Evolutionary conservation across 768 basidiomycete genomes (phyloP).

Genomic region (Tulasnella sp.): DNA sequence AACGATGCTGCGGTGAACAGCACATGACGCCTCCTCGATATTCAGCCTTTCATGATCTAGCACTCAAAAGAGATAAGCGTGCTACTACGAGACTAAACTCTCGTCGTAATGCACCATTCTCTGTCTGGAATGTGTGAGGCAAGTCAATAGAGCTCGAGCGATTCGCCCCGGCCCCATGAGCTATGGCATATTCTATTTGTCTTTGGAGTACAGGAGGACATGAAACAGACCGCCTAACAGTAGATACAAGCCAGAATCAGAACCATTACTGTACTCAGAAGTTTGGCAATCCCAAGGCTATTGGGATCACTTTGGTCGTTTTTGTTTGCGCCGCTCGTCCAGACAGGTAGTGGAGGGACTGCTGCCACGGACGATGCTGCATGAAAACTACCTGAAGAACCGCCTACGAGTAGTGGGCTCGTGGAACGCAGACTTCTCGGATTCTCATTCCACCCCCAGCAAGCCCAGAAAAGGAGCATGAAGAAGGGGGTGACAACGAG

Average conservation of each 20-base stretch:
- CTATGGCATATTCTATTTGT: not conserved
- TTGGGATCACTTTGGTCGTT: not conserved
- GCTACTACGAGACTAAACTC: no score
- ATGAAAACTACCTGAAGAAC: not conserved
- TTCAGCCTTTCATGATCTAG: no score
- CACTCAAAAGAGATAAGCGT: no score
- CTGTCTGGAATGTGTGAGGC: no score
- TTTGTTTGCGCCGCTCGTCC: not conserved
- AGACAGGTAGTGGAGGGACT: not conserved
- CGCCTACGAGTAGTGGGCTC: not conserved
- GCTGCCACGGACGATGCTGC: not conserved
- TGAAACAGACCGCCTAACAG: not conserved
- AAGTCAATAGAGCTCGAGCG: no score
- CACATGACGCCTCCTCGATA: no score
- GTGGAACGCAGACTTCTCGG: not conserved
- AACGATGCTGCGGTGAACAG: no score
- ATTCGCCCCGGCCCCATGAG: no score
- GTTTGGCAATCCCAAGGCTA: not conserved
- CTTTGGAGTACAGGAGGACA: not conserved
- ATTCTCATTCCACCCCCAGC: not conserved
- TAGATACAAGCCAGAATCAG: not conserved
- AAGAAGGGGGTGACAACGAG: not conserved
- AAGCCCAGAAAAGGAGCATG: not conserved
- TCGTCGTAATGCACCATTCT: no score
- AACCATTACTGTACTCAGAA: not conserved